A percentile compares a stretch with the other conserved stretches of the same genome.
Evolutionary conservation across 2,329 filamentous ascomycete species (phyloP).

Genomic region (Colletotrichum shisoi): DNA sequence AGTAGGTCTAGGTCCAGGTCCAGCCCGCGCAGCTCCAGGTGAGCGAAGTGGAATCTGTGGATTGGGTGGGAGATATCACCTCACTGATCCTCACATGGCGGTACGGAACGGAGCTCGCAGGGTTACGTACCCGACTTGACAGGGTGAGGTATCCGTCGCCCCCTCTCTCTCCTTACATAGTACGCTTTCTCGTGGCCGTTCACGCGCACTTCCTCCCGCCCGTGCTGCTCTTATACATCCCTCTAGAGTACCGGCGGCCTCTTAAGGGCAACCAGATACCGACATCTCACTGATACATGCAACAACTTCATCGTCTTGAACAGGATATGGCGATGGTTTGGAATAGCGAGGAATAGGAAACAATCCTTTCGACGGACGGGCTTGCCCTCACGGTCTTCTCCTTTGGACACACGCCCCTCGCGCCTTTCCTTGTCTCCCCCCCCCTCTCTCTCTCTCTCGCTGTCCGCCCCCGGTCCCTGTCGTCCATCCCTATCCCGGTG

Average conservation of each 20-base stretch:
- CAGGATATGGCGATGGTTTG: not conserved
- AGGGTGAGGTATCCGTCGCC: constrained; percentile 2
- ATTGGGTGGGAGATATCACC: constrained; percentile 7
- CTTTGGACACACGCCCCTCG: constrained; percentile 23
- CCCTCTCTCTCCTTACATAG: no score
- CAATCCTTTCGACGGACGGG: constrained; percentile 18
- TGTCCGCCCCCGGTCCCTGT: constrained; percentile 4
- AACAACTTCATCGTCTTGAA: not conserved
- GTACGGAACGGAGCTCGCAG: constrained; percentile 10
- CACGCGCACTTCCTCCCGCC: not conserved
- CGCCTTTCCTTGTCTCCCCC: not conserved
- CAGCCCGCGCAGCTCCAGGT: not conserved
- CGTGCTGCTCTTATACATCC: not conserved
- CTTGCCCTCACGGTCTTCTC: constrained; percentile 27
- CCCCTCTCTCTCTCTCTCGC: not conserved
- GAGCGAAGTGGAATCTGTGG: not conserved
- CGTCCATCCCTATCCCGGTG: constrained; percentile 12
- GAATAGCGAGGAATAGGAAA: constrained; percentile 12
- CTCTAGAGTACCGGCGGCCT: not conserved
- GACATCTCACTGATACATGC: not conserved
- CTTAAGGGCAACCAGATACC: not conserved
- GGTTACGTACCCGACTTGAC: not conserved
- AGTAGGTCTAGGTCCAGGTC: not conserved
- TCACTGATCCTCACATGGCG: constrained; percentile 5
- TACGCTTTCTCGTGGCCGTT: not conserved